Evolutionary conservation across 2,329 filamentous ascomycete genomes (phyloP), one percentile per base, ranked within the genome.

Genomic region (Trichoderma sp.): DNA sequence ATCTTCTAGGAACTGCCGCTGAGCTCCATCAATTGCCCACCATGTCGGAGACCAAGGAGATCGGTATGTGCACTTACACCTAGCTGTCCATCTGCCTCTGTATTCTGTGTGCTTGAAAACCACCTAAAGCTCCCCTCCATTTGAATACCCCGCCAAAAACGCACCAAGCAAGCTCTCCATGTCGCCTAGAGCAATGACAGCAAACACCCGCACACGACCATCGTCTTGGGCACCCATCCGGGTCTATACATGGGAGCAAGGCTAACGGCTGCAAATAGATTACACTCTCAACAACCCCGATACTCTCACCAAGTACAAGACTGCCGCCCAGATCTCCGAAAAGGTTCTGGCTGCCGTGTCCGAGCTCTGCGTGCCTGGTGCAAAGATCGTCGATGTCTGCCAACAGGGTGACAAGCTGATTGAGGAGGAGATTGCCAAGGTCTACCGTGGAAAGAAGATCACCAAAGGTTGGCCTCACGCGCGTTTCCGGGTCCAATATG

Each of bases 301-400:
- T 82, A 98, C 94, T 79, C 89, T 99, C 78, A 98, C 96, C 85
- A 99, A 98, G 88, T 98, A 98, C 89, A 98, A 97, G 91, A 95
- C 93, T 76, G 96, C 96, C 71, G 95, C 93, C 74, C 88, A 93
- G 82, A 98, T 99, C 84, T 96, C 95, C 66, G 93, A 98, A 83
- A 97, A 95, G 86, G 95, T 97, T 77, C 90, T 99, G 77, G 93
- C 94, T 78, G 92, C 92, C 77, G 95, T 99, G 76, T 85, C 88
- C 73, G 86, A 88, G 81, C 86, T 91, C 74, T 90, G 93, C 81
- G 87, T 93, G 73, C 92, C 95, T 74, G 95, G 94, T 77, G 93
- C 92, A 83, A 98, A 97, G 88, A 94, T 98, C 79, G 88, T 98
- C 78, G 91, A 94, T 78, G 89, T 99, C 83, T 99, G 96, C 86